Percentiles rank a stretch among this genome's conserved stretches.
Evolutionary conservation across 2,329 filamentous ascomycete genomes (phyloP).

Genomic region (Paraphaeosphaeria minitans): DNA sequence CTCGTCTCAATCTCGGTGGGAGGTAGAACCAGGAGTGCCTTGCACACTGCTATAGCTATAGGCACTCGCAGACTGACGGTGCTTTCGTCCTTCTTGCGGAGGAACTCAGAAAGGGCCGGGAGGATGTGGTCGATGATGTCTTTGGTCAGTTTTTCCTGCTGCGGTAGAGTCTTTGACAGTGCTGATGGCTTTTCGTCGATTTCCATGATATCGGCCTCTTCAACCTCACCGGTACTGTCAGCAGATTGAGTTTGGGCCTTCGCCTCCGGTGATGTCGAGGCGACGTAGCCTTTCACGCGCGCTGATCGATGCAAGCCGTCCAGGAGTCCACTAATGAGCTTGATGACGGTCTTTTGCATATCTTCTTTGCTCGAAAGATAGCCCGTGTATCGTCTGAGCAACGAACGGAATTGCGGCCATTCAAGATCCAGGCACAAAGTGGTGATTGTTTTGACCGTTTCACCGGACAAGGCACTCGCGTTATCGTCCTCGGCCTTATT

Average conservation of each 20-base stretch:
- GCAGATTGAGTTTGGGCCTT: conserved; percentile 49
- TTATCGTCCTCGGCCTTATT: conserved; percentile 77
- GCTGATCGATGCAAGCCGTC: conserved; percentile 71
- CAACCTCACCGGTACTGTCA: conserved; percentile 17
- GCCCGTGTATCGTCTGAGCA: conserved; percentile 80
- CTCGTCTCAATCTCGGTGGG: conserved; percentile 72
- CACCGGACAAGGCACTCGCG: conserved; percentile 81
- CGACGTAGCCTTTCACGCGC: conserved; percentile 40
- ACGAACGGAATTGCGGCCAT: conserved; percentile 87
- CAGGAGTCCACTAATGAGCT: conserved; percentile 78
- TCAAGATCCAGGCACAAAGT: conserved; percentile 76
- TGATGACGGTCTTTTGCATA: conserved; percentile 82
- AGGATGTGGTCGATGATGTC: conserved; percentile 78
- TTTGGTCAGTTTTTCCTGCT: conserved; percentile 67
- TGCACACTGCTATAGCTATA: conserved; percentile 85
- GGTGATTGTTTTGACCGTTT: conserved; percentile 82
- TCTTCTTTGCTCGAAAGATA: conserved; percentile 83
- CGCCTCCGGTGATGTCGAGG: conserved; percentile 26
- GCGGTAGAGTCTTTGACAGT: conserved; percentile 70
- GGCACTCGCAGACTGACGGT: conserved; percentile 92
- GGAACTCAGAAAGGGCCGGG: conserved; percentile 78
- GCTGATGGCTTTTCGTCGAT: conserved; percentile 30
- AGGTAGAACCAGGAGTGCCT: conserved; percentile 81
- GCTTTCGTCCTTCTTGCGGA: conserved; percentile 93
- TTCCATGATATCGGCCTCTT: conserved; percentile 11